Percentiles rank a stretch among this genome's conserved stretches.
These are phyloP conservation scores for Magnolia kwangsiensis DNA, from an alignment of 164 flowering plant species.

Conservation along the genomic window DNA sequence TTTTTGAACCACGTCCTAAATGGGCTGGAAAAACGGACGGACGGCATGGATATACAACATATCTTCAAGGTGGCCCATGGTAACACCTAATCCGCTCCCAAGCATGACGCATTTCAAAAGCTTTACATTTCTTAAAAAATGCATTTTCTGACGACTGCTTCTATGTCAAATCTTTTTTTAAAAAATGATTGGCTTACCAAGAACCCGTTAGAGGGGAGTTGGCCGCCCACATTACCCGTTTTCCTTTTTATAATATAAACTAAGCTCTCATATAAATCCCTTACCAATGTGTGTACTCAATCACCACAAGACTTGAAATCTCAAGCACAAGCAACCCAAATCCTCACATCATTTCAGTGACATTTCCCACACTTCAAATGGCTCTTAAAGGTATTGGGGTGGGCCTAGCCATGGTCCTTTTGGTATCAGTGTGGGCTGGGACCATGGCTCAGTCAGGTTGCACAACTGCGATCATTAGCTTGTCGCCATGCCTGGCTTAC, in stretches of 20 bases:
- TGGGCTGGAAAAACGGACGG: no score
- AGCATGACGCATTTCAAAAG: neutral
- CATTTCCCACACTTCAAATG: neutral
- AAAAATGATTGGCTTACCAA: slow-evolving; percentile 24
- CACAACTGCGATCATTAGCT: slow-evolving; percentile 46
- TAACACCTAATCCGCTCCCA: no score
- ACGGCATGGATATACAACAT: no score
- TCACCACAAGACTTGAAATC: neutral
- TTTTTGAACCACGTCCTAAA: no score
- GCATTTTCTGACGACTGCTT: slow-evolving; percentile 35
- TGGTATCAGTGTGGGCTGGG: slow-evolving; percentile 4
- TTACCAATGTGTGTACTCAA: neutral
- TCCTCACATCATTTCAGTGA: neutral
- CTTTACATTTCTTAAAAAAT: neutral
- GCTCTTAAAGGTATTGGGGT: neutral
- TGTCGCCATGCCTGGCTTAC: slow-evolving; percentile 73
- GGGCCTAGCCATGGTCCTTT: neutral
- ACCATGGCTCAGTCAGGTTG: slow-evolving; percentile 62
- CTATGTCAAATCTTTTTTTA: slow-evolving; percentile 40
- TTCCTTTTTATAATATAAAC: no score
- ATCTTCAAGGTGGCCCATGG: no score
- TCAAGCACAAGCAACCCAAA: neutral
- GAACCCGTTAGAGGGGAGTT: neutral
- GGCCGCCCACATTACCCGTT: neutral
- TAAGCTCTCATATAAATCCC: neutral